Base-by-base conservation (phyloP, 257 asterid genomes). In the Salvia splendens region DNA sequence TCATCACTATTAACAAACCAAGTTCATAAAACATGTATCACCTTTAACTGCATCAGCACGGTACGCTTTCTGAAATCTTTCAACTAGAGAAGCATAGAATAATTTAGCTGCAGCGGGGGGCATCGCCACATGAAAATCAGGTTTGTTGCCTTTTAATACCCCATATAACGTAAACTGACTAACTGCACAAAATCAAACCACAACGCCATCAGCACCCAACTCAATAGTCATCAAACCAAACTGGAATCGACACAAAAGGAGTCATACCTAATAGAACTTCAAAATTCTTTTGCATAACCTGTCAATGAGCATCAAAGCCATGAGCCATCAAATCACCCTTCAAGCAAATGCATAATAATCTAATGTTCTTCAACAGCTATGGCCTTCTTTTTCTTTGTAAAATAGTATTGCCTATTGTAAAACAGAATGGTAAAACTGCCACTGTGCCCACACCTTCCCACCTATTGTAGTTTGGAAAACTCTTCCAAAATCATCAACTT, bases 111-210 rank as follows among this genome's bases (percentile, higher is more conserved):
- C 81, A 32, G 76, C 89, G 3, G 98, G 96, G 61, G 97, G 95
- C 98, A 93, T 93, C 42, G 98, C 97, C 66, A 89, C 89, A 33
- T 93, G 98, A 78, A 89, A 93, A 84, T 93, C 97, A 0, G 98
- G 98, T 70, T 87, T 92, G 83, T 92, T 89, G 40, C 98, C 98
- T 82, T 92, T 89, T 42, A 92, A 58, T 59, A 87, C 59, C 68
- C 97, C 98, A 76, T 81, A 88, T 42, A 93, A 73, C 33, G 98
- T 93, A 81, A 93, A 93, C 82, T 93, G 97, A 76, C 97, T 89
- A 28, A 89, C 98, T 89, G 90, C 82, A 89, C 35, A 65, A 65
- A 72, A 70, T 9, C 48, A 40, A 50, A 63, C 50, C 33, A 68
- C 1, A 69, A 57, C 12, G 58, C 20, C 45, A 73, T 57, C 59